These are phyloP conservation scores for Flaveria ramosissima DNA, from an alignment of 129 eudicot species.

Conservation along the genomic window DNA sequence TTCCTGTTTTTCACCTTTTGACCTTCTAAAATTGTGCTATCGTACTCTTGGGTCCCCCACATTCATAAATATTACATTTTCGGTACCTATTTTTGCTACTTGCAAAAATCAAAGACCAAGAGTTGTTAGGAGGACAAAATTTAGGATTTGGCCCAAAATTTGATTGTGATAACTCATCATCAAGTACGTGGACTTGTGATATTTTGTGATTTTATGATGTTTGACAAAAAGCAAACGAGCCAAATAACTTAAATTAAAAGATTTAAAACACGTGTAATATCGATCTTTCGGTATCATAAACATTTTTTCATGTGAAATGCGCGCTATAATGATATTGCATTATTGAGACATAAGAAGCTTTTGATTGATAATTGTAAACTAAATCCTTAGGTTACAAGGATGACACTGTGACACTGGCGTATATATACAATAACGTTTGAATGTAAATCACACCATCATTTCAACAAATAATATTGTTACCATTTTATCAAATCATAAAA, in stretches of 20 bases:
- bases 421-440: too few species aligned
- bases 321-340: too few species aligned
- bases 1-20: slow-evolving; percentile 25
- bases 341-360: too few species aligned
- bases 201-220: slow-evolving; percentile 2
- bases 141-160: slow-evolving; percentile 25
- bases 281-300: too few species aligned
- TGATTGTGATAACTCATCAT: slow-evolving; percentile 36
- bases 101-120: slow-evolving; percentile 15
- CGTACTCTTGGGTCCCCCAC: slow-evolving; percentile 26
- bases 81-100: slow-evolving; percentile 15
- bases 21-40: slow-evolving; percentile 10
- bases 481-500: too few species aligned
- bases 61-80: slow-evolving; percentile 14
- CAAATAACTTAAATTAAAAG: not conserved
- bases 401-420: too few species aligned
- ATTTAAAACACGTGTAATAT: too few species aligned
- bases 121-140: slow-evolving; percentile 23
- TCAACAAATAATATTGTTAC: too few species aligned
- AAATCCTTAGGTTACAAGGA: too few species aligned
- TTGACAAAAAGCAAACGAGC: not conserved
- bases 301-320: too few species aligned
- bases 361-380: too few species aligned
- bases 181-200: slow-evolving; percentile 20
- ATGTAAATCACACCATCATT: too few species aligned